Percentiles rank a stretch among this genome's conserved stretches.
Conservation (phyloP, 2,329 filamentous ascomycete genomes). For the Gnomoniopsis smithogilvyi region DNA sequence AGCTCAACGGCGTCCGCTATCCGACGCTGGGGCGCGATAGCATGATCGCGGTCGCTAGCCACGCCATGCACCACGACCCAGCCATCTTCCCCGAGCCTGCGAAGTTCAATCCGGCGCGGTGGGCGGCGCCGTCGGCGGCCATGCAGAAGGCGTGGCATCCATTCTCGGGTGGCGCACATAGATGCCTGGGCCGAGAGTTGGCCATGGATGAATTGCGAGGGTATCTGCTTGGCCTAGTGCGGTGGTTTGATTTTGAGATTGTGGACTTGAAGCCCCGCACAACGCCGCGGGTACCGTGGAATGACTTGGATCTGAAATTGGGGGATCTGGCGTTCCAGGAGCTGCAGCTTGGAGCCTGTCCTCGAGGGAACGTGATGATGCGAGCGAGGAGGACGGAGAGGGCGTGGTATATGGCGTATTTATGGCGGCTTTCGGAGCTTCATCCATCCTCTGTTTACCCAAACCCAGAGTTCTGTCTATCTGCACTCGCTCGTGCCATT, state of each 20-base stretch:
- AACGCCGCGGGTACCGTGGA: neutral
- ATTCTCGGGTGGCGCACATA: neutral
- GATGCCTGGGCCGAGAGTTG: neutral
- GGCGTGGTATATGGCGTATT: neutral
- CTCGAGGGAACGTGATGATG: slow-evolving; percentile 1
- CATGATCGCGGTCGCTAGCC: neutral
- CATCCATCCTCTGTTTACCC: too few species aligned
- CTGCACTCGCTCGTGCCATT: too few species aligned
- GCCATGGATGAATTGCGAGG: neutral
- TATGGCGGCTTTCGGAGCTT: too few species aligned
- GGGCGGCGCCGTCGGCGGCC: neutral
- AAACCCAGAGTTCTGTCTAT: too few species aligned
- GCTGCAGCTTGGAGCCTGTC: neutral
- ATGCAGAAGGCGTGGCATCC: neutral
- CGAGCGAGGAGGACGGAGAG: neutral
- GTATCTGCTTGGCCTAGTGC: neutral
- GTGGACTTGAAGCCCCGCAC: neutral
- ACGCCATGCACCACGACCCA: neutral
- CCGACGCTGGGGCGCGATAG: neutral
- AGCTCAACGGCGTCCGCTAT: neutral
- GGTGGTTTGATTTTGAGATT: neutral
- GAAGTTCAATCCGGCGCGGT: neutral
- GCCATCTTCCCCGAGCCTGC: neutral
- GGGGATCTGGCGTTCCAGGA: slow-evolving; percentile 6
- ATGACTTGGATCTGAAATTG: neutral